Conservation (phyloP, 2,329 filamentous ascomycete genomes). For the Aspergillus quadrilineatus region DNA sequence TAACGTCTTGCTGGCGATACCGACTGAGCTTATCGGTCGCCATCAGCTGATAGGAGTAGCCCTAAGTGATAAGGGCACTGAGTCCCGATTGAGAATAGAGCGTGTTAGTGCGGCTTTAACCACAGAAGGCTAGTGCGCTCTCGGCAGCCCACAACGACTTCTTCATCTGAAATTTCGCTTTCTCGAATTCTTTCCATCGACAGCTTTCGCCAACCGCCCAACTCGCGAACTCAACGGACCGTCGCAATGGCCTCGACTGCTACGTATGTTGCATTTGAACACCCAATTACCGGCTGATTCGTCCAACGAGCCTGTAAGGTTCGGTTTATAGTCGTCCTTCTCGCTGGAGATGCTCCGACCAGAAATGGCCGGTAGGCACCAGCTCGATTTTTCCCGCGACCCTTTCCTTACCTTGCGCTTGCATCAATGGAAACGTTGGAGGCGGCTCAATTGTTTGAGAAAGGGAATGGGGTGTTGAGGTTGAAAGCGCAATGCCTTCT, state of each 20-base stretch:
- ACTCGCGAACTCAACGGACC: constrained; percentile 45
- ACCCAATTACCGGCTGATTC: constrained; percentile 36
- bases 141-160: constrained; percentile 33
- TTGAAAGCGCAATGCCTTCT: constrained; percentile 67
- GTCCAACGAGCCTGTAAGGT: constrained; percentile 46
- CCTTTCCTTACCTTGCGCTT: constrained; percentile 25
- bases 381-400: constrained; percentile 73
- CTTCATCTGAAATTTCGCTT: constrained; percentile 18
- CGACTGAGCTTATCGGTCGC: constrained; percentile 11
- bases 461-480: constrained; percentile 72
- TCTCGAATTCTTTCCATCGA: constrained; percentile 31
- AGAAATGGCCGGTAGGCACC: constrained; percentile 51
- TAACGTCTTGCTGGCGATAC: not conserved
- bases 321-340: constrained; percentile 78
- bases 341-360: constrained; percentile 64
- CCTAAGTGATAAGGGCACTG: constrained; percentile 29
- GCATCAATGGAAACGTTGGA: constrained; percentile 26
- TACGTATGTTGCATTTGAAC: constrained; percentile 56
- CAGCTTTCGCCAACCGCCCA: constrained; percentile 40
- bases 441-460: constrained; percentile 56
- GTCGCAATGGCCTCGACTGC: constrained; percentile 61
- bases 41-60: constrained; percentile 23
- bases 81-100: constrained; percentile 5
- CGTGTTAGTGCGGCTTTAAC: constrained; percentile 1
- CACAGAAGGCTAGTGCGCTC: constrained; percentile 22